phyloP scores from a whole-genome alignment of 805 yeast genomes.

The Starmerella kuoi region DNA sequence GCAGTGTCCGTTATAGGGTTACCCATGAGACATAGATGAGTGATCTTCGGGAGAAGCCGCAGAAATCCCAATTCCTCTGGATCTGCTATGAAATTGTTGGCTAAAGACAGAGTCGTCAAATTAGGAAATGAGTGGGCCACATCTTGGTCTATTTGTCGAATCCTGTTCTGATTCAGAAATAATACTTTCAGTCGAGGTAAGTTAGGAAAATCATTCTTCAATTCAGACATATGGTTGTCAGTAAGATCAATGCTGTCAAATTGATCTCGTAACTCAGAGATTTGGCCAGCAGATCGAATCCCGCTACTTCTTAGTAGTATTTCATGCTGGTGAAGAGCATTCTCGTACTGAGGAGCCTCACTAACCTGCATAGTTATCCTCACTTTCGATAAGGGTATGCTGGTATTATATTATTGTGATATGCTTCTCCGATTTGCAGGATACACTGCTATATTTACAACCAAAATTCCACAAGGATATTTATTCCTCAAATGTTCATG shows the following conservation, averaged over 20 bases:
- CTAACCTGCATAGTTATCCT: slow-evolving; percentile 2
- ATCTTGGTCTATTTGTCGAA: slow-evolving; percentile 33
- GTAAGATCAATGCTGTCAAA: slow-evolving; percentile 58
- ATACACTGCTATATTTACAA: too few relatives aligned
- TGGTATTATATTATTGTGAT: too few relatives aligned
- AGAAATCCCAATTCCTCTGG: slow-evolving; percentile 36
- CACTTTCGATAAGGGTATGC: too few relatives aligned
- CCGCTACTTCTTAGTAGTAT: slow-evolving; percentile 25
- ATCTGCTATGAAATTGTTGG: slow-evolving; percentile 39
- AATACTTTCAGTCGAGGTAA: slow-evolving; percentile 38
- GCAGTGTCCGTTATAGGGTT: slow-evolving; percentile 43
- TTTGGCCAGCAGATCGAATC: slow-evolving; percentile 36
- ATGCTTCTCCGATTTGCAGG: too few relatives aligned
- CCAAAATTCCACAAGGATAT: too few relatives aligned
- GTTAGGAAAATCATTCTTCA: slow-evolving; percentile 39
- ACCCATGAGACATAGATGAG: slow-evolving; percentile 41
- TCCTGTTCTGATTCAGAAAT: slow-evolving; percentile 51
- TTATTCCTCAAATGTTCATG: too few relatives aligned
- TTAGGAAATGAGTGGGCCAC: slow-evolving; percentile 34
- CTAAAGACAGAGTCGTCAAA: slow-evolving; percentile 41
- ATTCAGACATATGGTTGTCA: slow-evolving; percentile 51
- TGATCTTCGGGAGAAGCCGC: slow-evolving; percentile 33
- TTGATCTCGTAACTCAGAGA: slow-evolving; percentile 34
- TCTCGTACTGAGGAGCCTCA: slow-evolving; percentile 4
- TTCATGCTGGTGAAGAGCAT: slow-evolving; percentile 11